Evolutionary conservation across 2,329 filamentous ascomycete genomes (phyloP).

Genomic region (Fusarium multiceps): DNA sequence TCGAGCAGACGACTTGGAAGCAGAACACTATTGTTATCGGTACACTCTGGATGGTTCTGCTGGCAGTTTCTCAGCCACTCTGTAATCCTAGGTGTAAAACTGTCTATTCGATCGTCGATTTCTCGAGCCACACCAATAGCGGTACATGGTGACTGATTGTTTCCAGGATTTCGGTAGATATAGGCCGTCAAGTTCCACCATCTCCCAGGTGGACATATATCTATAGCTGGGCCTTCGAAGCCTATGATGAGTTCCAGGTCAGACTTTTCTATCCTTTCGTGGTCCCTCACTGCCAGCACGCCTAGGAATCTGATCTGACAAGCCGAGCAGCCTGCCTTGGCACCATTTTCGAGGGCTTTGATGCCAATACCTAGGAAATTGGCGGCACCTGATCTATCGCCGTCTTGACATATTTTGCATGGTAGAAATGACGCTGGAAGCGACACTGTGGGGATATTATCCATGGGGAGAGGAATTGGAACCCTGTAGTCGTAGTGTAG

Average conservation of each 20-base stretch:
- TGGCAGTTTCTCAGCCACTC: neutral
- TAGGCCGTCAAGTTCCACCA: neutral
- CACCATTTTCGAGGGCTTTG: neutral
- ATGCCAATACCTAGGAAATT: neutral
- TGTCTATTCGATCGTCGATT: rapidly evolving
- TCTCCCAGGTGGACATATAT: neutral
- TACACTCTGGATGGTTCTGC: rapidly evolving
- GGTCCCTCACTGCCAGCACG: neutral
- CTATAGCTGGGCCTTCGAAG: neutral
- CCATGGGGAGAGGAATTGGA: rapidly evolving
- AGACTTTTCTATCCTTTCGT: neutral
- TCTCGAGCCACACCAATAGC: neutral
- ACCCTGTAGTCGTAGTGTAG: neutral
- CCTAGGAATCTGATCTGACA: neutral
- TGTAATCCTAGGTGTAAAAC: rapidly evolving
- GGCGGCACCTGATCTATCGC: neutral
- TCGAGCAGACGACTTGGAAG: neutral
- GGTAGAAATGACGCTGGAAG: neutral
- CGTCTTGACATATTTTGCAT: neutral
- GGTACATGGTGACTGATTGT: rapidly evolving
- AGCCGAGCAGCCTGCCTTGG: rapidly evolving
- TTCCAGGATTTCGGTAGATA: neutral
- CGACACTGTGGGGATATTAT: rapidly evolving
- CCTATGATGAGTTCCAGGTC: neutral
- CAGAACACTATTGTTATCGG: rapidly evolving